These are phyloP conservation scores for Penicillium sp. DNA, from an alignment of 2,329 filamentous ascomycete species.

Conservation along the genomic window DNA sequence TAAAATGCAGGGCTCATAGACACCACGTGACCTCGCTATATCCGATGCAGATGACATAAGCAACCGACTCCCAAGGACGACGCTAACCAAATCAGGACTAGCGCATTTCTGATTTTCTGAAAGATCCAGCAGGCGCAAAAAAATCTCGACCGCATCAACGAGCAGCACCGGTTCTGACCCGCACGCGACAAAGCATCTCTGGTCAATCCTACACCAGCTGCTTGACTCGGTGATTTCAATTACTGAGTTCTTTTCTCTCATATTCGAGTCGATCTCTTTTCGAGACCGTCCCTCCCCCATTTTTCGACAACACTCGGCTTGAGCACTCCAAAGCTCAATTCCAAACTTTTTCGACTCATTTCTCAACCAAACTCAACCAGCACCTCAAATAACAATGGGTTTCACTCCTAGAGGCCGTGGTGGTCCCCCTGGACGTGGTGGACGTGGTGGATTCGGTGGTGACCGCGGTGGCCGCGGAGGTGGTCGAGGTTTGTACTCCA, in stretches of 20 bases:
- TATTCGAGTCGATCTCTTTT: slow-evolving; percentile 13
- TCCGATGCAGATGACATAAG: slow-evolving; percentile 20
- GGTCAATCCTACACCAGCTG: slow-evolving; percentile 25
- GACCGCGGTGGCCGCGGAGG: slow-evolving; percentile 17
- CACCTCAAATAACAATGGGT: slow-evolving; percentile 31
- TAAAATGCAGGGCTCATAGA: slow-evolving; percentile 19
- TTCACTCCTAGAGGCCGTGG: slow-evolving; percentile 32
- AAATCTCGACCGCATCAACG: slow-evolving; percentile 42
- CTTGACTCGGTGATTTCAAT: slow-evolving; percentile 18
- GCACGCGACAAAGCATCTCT: slow-evolving; percentile 28
- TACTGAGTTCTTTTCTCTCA: slow-evolving; percentile 11
- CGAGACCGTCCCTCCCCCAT: slow-evolving; percentile 10
- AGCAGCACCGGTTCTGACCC: slow-evolving; percentile 37
- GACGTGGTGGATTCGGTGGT: slow-evolving; percentile 16
- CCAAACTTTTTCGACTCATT: slow-evolving; percentile 8
- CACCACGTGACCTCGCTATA: slow-evolving; percentile 31
- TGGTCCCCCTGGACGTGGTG: slow-evolving; percentile 21
- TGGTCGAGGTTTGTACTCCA: slow-evolving; percentile 26
- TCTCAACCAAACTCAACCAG: slow-evolving; percentile 7
- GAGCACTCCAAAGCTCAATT: slow-evolving; percentile 26
- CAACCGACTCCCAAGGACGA: slow-evolving; percentile 4
- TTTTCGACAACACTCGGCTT: slow-evolving; percentile 17
- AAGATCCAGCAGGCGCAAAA: slow-evolving; percentile 40
- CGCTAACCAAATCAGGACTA: slow-evolving; percentile 30
- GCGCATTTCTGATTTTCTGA: slow-evolving; percentile 39